phyloP scores from a whole-genome alignment of 768 basidiomycete genomes.

The Suillus tomentosus region DNA sequence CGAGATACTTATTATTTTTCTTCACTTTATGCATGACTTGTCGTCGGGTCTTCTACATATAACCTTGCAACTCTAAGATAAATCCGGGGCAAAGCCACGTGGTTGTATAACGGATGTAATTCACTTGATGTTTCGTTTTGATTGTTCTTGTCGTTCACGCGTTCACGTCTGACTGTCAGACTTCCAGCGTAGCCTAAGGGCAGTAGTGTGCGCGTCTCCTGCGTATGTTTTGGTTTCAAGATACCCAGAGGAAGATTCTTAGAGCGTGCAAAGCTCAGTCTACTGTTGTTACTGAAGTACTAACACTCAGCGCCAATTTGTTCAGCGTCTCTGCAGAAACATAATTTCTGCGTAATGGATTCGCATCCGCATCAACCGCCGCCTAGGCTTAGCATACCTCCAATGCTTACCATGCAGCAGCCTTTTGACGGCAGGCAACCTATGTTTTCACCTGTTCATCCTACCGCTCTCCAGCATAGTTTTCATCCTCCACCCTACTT shows the following conservation, averaged over 20 bases:
- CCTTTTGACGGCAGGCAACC: slow-evolving; percentile 48
- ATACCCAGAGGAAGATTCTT: slow-evolving; percentile 8
- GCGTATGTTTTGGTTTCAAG: slow-evolving; percentile 4
- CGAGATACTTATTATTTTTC: slow-evolving; percentile 5
- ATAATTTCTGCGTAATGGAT: slow-evolving; percentile 25
- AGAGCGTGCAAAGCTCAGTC: slow-evolving; percentile 10
- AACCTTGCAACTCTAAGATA: not conserved
- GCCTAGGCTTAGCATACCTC: slow-evolving; percentile 59
- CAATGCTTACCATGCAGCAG: slow-evolving; percentile 57
- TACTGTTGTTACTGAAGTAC: not conserved
- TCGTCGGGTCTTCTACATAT: too few species aligned
- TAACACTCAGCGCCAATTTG: slow-evolving; percentile 7
- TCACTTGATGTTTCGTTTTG: slow-evolving; percentile 5
- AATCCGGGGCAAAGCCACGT: slow-evolving; percentile 7
- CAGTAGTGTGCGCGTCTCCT: slow-evolving; percentile 7
- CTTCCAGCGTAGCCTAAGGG: not conserved
- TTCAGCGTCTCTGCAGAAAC: slow-evolving; percentile 4
- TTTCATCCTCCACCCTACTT: slow-evolving; percentile 58
- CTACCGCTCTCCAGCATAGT: slow-evolving; percentile 56
- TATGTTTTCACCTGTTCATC: slow-evolving; percentile 67
- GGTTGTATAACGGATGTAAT: slow-evolving; percentile 7
- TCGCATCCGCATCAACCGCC: slow-evolving; percentile 52
- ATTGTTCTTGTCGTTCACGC: slow-evolving; percentile 1
- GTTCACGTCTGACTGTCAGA: not conserved
- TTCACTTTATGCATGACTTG: not conserved